Base-by-base conservation (phyloP, 2,329 filamentous ascomycete species). In the Pyrenophora teres region DNA sequence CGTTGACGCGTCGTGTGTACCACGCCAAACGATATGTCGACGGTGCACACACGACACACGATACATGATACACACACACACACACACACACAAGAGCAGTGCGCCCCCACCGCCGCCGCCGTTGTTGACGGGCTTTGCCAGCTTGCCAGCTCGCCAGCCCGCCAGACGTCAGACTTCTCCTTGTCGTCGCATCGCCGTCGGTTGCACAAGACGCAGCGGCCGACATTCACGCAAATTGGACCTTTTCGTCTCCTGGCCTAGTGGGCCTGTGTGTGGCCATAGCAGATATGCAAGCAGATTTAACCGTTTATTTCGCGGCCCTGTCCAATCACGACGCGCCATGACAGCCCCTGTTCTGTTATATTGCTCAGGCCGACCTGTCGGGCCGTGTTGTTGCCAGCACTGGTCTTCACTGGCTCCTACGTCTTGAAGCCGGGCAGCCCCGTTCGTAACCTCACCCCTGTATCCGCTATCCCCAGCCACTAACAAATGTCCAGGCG, bases 361-460 rank as follows among this genome's bases (percentile, higher is more conserved):
- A 66, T 63, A 64, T 69, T 67, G 63, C 57, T 57, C 63, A 60
- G 56, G 61, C 66, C 68, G 55, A 59, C 58, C 52, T 63, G 62
- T 62, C 65, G 67, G 67, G 62, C 63, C 61, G 60, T 54, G 43
- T 48, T 57, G 52, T 47, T 47, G 56, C 19, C 19, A 21, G 19
- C 41, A 44, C 55, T 61, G 60, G 56, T 62, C 57, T 55, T 64
- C 49, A 67, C 51, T 67, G 67, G 67, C 55, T 62, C 57, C 52
- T 45, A 42, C 33, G 42, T 48, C 52, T 50, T 57, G 46, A 59
- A 56, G 54, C 47, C 56, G 36, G 57, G 54, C 54, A 49, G 53
- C 54, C 64, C 56, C 58, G 64, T 57, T 56, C 47, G 50, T 19
- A 45, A 12, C 18, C 39, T 49, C 59, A 63, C 57, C 27, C 27